Percentiles rank a stretch among this genome's conserved stretches.
phyloP scores from a whole-genome alignment of 805 yeast genomes.

The Candida schatavii region DNA sequence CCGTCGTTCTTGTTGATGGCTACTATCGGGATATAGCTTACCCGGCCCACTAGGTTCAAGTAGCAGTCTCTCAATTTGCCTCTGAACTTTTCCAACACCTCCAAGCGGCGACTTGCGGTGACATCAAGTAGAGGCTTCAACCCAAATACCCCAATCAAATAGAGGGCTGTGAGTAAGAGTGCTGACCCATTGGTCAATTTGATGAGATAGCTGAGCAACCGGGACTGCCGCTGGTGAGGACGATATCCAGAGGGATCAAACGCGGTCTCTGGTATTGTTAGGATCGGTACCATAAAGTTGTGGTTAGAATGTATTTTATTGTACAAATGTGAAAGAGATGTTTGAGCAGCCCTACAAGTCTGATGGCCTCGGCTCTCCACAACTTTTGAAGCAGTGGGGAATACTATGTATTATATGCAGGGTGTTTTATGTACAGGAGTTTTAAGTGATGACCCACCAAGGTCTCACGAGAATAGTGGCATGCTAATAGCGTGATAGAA shows the following conservation, averaged over 20 bases:
- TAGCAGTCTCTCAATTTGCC: slow-evolving; percentile 33
- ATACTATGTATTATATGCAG: too few species aligned
- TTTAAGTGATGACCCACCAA: too few species aligned
- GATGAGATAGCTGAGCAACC: slow-evolving; percentile 24
- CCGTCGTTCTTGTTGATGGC: slow-evolving; percentile 27
- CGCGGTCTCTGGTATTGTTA: slow-evolving; percentile 42
- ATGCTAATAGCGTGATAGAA: too few species aligned
- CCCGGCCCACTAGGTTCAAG: slow-evolving; percentile 29
- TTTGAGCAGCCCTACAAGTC: too few species aligned
- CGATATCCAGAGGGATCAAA: slow-evolving; percentile 29
- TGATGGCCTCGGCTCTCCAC: too few species aligned
- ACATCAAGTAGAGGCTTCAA: slow-evolving; percentile 35
- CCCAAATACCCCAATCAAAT: slow-evolving; percentile 30
- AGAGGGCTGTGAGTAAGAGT: slow-evolving; percentile 23
- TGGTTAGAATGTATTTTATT: too few species aligned
- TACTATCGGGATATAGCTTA: slow-evolving; percentile 38
- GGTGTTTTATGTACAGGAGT: too few species aligned
- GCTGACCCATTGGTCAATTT: slow-evolving; percentile 36
- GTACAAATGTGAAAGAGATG: too few species aligned
- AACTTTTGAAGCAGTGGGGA: too few species aligned
- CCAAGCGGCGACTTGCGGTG: slow-evolving; percentile 27
- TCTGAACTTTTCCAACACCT: slow-evolving; percentile 32
- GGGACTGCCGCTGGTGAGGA: slow-evolving; percentile 15
- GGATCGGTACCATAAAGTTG: slow-evolving; percentile 32
- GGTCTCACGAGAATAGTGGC: too few species aligned